phyloP scores from a whole-genome alignment of 2,329 filamentous ascomycete genomes.

The Lasiodiplodia sp. region DNA sequence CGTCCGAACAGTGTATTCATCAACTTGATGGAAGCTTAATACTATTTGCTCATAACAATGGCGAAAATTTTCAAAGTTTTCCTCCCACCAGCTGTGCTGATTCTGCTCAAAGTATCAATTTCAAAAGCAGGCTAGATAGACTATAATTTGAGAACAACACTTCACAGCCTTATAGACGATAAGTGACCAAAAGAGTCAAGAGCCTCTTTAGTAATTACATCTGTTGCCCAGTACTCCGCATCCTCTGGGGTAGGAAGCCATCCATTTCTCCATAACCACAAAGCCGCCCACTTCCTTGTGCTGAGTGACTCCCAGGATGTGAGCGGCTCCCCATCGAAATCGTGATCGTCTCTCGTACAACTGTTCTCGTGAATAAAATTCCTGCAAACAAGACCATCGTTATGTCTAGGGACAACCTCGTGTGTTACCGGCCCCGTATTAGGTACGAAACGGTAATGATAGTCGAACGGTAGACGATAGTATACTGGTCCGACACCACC shows the following conservation, averaged over 20 bases:
- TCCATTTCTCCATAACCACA: not conserved
- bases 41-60: too few species aligned
- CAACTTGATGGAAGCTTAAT: rapidly evolving
- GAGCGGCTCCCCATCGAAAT: rapidly evolving
- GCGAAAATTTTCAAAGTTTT: too few species aligned
- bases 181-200: not conserved
- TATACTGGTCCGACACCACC: not conserved
- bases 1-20: too few species aligned
- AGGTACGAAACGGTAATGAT: not conserved
- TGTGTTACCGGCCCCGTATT: rapidly evolving
- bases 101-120: not conserved
- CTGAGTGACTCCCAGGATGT: not conserved
- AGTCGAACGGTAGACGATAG: not conserved
- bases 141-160: not conserved
- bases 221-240: not conserved
- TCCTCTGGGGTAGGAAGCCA: not conserved
- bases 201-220: not conserved
- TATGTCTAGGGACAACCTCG: not conserved
- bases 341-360: not conserved
- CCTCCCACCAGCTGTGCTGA: too few species aligned
- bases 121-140: not conserved
- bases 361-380: not conserved
- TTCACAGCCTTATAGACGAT: not conserved
- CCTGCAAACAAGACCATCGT: not conserved
- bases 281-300: not conserved